Conservation (phyloP, 805 yeast genomes). For the Cyberlindnera meyerae region DNA sequence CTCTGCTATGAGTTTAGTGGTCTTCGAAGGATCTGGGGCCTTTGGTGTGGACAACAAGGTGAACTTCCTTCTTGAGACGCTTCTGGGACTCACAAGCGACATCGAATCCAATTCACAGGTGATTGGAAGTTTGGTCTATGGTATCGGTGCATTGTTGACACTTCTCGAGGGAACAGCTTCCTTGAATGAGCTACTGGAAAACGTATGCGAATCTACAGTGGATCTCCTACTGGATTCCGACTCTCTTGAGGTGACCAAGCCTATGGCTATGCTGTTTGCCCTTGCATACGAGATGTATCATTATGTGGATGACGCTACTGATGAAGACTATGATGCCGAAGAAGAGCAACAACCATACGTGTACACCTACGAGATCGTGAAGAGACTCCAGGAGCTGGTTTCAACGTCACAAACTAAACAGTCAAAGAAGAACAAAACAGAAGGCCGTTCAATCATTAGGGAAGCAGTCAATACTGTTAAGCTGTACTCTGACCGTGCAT, state of each 20-base stretch:
- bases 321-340: slow-evolving; percentile 36
- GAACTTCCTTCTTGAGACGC: slow-evolving; percentile 15
- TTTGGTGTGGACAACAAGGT: slow-evolving; percentile 24
- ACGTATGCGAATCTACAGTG: slow-evolving; percentile 17
- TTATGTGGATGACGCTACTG: slow-evolving; percentile 39
- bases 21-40: slow-evolving; percentile 25
- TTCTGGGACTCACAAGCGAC: slow-evolving; percentile 13
- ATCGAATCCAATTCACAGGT: slow-evolving; percentile 9
- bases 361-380: slow-evolving; percentile 44
- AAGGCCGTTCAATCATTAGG: slow-evolving; percentile 53
- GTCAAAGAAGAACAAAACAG: slow-evolving; percentile 59
- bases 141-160: slow-evolving; percentile 23
- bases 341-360: slow-evolving; percentile 47
- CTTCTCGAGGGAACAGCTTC: slow-evolving; percentile 11
- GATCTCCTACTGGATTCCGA: slow-evolving; percentile 20
- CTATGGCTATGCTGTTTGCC: slow-evolving; percentile 25
- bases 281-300: slow-evolving; percentile 22
- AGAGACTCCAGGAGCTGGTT: slow-evolving; percentile 38
- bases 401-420: slow-evolving; percentile 51
- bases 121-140: slow-evolving; percentile 21
- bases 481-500: slow-evolving; percentile 30
- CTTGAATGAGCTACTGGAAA: slow-evolving; percentile 20
- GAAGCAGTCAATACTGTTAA: slow-evolving; percentile 49
- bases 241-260: slow-evolving; percentile 18
- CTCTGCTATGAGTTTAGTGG: slow-evolving; percentile 17